Evolutionary conservation across 2,329 filamentous ascomycete species (phyloP).

Genomic region (Corinectria fuckeliana): DNA sequence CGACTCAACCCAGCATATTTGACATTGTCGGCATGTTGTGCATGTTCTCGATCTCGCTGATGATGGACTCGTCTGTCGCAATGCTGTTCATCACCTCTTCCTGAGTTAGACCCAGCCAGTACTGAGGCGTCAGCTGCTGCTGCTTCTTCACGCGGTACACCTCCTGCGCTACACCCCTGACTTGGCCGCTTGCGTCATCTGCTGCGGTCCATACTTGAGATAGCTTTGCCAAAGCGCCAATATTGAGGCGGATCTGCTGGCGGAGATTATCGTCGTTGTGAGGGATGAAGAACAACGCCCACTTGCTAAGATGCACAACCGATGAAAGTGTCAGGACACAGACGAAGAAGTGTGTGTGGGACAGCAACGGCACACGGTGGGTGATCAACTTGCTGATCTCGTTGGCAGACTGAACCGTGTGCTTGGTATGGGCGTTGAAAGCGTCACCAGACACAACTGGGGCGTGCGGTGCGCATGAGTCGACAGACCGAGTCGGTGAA

Average conservation of each 20-base stretch:
- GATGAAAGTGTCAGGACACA: constrained; percentile 81
- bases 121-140: constrained; percentile 58
- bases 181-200: constrained; percentile 71
- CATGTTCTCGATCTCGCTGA: constrained; percentile 59
- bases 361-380: constrained; percentile 72
- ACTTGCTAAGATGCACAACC: constrained; percentile 82
- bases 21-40: constrained; percentile 26
- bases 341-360: constrained; percentile 84
- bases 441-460: constrained; percentile 55
- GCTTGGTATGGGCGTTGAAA: constrained; percentile 75
- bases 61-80: constrained; percentile 64
- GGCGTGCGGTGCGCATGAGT: constrained; percentile 69
- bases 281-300: constrained; percentile 68
- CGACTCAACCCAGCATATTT: constrained; percentile 29
- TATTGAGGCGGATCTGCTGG: constrained; percentile 80
- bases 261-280: constrained; percentile 71
- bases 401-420: constrained; percentile 80
- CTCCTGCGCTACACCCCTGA: constrained; percentile 80
- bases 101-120: constrained; percentile 62
- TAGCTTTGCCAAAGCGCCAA: constrained; percentile 74
- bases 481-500: constrained; percentile 63
- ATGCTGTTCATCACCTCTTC: constrained; percentile 63
- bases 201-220: constrained; percentile 77
- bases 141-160: constrained; percentile 68
- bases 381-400: constrained; percentile 78